These are phyloP conservation scores for Sisymbrium altissimum DNA, from an alignment of 345 rosid genomes.

Conservation along the genomic window DNA sequence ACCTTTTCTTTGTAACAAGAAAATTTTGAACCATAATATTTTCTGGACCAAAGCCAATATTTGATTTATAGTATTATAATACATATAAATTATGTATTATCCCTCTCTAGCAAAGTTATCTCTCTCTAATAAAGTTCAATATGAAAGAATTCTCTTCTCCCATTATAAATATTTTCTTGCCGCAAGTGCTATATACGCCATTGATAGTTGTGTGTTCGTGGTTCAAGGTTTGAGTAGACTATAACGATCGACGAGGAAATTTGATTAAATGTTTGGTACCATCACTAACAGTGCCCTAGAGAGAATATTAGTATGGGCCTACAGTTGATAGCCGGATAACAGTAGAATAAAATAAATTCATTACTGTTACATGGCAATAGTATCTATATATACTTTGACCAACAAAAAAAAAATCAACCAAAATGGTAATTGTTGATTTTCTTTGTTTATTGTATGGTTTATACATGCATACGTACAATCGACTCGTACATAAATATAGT, in stretches of 20 bases:
- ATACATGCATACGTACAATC: conserved; percentile 38
- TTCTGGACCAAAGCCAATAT: background rate
- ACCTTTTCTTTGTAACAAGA: background rate
- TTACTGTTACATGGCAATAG: background rate
- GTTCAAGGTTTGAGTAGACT: conserved; percentile 16
- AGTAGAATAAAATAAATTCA: background rate
- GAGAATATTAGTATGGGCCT: background rate
- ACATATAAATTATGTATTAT: too few species aligned
- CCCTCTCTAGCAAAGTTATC: too few species aligned
- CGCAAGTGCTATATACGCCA: background rate
- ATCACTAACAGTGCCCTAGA: background rate
- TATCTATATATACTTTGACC: background rate
- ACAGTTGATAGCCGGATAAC: background rate
- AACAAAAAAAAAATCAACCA: background rate
- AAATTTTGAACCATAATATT: background rate
- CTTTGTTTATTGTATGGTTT: background rate
- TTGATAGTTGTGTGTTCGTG: background rate
- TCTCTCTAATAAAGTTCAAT: background rate
- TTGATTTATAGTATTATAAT: too few species aligned
- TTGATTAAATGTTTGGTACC: background rate
- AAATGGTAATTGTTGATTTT: background rate
- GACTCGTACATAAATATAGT: background rate
- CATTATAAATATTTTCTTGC: background rate
- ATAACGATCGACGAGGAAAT: background rate
- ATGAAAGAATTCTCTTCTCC: background rate